phyloP scores from a whole-genome alignment of 805 yeast genomes.

The Ogataea allantospora region DNA sequence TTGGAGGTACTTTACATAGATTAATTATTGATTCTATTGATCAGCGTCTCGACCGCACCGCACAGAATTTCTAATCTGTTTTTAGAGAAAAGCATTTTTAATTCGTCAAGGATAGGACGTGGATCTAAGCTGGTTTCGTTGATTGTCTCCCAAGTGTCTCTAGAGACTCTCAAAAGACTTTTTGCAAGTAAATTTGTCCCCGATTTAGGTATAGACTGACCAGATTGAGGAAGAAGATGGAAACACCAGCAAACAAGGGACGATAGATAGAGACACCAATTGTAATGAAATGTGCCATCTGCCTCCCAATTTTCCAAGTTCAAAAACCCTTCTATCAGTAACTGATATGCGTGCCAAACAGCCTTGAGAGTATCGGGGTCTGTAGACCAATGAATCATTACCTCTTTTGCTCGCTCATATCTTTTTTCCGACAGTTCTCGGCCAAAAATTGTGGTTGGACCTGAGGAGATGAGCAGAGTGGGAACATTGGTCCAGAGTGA shows the following conservation, averaged over 20 bases:
- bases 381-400: conserved; percentile 11
- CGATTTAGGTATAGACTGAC: background rate
- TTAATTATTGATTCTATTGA: background rate
- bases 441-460: conserved; percentile 11
- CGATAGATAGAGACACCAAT: conserved; percentile 21
- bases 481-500: conserved; percentile 13
- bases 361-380: conserved; percentile 13
- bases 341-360: conserved; percentile 16
- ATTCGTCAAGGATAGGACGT: background rate
- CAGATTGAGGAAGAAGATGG: background rate
- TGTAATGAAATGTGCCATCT: conserved; percentile 21
- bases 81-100: background rate
- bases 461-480: conserved; percentile 10
- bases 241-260: conserved; percentile 16
- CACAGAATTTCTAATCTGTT: background rate
- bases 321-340: conserved; percentile 16
- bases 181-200: background rate
- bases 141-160: background rate
- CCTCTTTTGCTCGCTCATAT: conserved; percentile 10
- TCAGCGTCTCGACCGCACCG: background rate
- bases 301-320: conserved; percentile 20
- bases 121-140: background rate
- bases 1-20: conserved; percentile 18
- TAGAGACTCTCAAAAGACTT: background rate
- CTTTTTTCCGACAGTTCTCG: conserved; percentile 3